A percentile compares a stretch with the other conserved stretches of the same genome.
Evolutionary conservation across 2,329 filamentous ascomycete genomes (phyloP).

Genomic region (Phialophora chinensis): DNA sequence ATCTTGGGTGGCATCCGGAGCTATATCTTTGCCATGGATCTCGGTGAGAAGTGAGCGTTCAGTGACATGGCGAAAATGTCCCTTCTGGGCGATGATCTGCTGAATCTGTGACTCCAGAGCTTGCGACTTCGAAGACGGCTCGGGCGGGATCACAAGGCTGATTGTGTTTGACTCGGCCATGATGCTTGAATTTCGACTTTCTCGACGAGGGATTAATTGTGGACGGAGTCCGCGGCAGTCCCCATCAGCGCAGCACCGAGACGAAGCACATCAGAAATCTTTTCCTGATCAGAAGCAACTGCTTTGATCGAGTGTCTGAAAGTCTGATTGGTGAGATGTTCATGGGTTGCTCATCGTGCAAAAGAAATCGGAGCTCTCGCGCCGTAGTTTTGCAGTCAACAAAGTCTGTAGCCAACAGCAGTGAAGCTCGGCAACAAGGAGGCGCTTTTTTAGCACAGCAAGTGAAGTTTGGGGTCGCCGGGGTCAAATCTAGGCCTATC

Average conservation of each 20-base stretch:
- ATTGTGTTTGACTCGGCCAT: constrained; percentile 32
- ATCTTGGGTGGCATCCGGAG: constrained; percentile 54
- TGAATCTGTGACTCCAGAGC: constrained; percentile 33
- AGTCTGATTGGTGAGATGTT: background rate
- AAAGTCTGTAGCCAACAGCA: background rate
- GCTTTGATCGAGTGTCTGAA: background rate
- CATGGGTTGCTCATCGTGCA: background rate
- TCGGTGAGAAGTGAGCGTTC: constrained; percentile 75
- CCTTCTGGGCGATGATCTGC: constrained; percentile 78
- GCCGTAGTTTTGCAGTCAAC: background rate
- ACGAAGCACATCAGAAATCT: background rate
- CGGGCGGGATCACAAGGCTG: constrained; percentile 31
- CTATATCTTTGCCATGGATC: constrained; percentile 55
- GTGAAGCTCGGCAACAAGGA: background rate
- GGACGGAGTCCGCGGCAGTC: background rate
- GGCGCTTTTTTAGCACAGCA: background rate
- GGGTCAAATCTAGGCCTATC: constrained; percentile 1
- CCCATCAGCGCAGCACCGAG: background rate
- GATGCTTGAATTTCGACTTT: background rate
- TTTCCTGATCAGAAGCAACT: background rate
- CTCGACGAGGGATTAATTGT: background rate
- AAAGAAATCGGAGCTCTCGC: background rate
- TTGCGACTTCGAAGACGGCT: constrained; percentile 14
- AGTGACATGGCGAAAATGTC: constrained; percentile 80
- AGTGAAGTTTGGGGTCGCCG: constrained; percentile 1